phyloP scores from a whole-genome alignment of 2,329 filamentous ascomycete species.

The Hymenoscyphus infarciens region DNA sequence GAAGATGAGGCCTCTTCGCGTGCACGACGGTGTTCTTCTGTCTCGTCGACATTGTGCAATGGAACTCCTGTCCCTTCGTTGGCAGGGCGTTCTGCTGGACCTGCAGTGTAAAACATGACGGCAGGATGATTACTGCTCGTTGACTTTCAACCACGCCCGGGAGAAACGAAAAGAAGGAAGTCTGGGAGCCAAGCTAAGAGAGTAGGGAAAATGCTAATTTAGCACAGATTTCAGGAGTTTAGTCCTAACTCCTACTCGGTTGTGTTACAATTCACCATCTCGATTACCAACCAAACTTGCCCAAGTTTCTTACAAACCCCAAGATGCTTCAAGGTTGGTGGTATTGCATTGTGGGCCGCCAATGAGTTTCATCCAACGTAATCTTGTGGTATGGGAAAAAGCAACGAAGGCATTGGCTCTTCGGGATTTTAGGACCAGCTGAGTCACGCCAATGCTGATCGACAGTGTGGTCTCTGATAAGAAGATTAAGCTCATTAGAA shows the following conservation, averaged over 20 bases:
- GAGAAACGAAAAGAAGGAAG: not conserved
- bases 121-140: not conserved
- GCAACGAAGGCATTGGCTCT: not conserved
- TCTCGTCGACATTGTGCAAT: not conserved
- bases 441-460: not conserved
- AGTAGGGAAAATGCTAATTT: not conserved
- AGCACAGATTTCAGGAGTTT: not conserved
- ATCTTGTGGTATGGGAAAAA: not conserved
- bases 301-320: not conserved
- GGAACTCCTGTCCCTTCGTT: not conserved
- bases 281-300: not conserved
- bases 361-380: not conserved
- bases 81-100: not conserved
- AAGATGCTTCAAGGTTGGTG: not conserved
- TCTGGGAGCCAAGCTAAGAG: not conserved
- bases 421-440: not conserved
- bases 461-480: not conserved
- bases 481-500: not conserved
- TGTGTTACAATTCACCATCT: not conserved
- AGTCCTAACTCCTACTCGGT: not conserved
- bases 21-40: not conserved
- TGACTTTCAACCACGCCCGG: not conserved
- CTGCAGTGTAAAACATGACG: not conserved
- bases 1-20: constrained; percentile 16
- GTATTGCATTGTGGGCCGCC: not conserved